These are phyloP conservation scores for Leccinum olivaceopallidum DNA, from an alignment of 768 basidiomycete species.

Conservation along the genomic window DNA sequence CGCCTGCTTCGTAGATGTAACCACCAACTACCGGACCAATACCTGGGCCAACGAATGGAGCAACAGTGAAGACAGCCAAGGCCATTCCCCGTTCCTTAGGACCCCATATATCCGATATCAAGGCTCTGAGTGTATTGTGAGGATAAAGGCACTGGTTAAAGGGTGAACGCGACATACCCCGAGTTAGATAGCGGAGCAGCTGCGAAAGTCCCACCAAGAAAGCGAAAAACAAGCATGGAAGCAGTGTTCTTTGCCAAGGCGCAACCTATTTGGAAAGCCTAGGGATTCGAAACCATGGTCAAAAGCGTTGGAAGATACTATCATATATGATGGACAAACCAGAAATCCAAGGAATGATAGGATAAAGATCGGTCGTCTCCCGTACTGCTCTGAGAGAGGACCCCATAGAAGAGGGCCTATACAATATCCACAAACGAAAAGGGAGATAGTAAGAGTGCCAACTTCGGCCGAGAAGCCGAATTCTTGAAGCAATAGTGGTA, in stretches of 20 bases:
- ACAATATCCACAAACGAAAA: slow-evolving; percentile 71
- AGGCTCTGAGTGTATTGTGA: slow-evolving; percentile 34
- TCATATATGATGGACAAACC: slow-evolving; percentile 31
- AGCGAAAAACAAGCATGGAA: slow-evolving; percentile 67
- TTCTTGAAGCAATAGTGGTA: slow-evolving; percentile 42
- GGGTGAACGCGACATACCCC: slow-evolving; percentile 42
- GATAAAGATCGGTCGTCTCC: slow-evolving; percentile 60
- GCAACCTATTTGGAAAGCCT: slow-evolving; percentile 64
- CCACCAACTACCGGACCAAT: slow-evolving; percentile 56
- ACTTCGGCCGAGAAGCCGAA: slow-evolving; percentile 54
- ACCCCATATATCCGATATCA: slow-evolving; percentile 66
- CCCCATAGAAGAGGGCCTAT: slow-evolving; percentile 64
- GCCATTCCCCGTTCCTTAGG: slow-evolving; percentile 61
- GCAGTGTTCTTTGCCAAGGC: slow-evolving; percentile 62
- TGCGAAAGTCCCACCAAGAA: slow-evolving; percentile 70
- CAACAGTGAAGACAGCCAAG: slow-evolving; percentile 60
- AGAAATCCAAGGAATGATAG: slow-evolving; percentile 56
- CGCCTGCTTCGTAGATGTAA: slow-evolving; percentile 37
- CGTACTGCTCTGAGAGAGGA: slow-evolving; percentile 54
- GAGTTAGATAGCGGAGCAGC: slow-evolving; percentile 69
- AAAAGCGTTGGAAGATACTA: not conserved
- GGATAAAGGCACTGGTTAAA: not conserved
- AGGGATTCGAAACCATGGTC: slow-evolving; percentile 1
- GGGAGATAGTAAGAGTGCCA: slow-evolving; percentile 54
- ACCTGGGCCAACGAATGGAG: slow-evolving; percentile 69